phyloP scores from a whole-genome alignment of 768 basidiomycete species.

The Nidula microcarpa region DNA sequence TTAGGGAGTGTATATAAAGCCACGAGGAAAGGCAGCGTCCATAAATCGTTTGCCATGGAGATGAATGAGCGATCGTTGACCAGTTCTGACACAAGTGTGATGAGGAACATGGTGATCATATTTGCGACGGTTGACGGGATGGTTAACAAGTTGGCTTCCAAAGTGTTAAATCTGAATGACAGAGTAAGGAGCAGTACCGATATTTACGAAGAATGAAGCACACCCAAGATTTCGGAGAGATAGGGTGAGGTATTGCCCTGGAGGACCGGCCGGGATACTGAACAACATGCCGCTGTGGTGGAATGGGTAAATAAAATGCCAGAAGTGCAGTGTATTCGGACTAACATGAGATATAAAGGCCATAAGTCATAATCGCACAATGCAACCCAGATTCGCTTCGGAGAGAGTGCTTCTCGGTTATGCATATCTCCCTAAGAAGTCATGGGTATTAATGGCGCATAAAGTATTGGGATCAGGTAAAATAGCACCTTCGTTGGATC shows the following conservation, averaged over 20 bases:
- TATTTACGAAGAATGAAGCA: no score
- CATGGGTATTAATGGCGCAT: no score
- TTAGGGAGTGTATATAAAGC: slow-evolving; percentile 46
- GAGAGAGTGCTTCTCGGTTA: slow-evolving; percentile 57
- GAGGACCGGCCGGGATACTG: slow-evolving; percentile 45
- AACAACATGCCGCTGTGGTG: slow-evolving; percentile 45
- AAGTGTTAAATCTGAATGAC: slow-evolving; percentile 55
- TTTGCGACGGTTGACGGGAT: slow-evolving; percentile 53
- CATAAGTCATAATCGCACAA: slow-evolving; percentile 62
- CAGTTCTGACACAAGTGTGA: slow-evolving; percentile 48
- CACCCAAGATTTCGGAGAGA: slow-evolving; percentile 44
- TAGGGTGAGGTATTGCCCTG: slow-evolving; percentile 55
- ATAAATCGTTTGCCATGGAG: slow-evolving; percentile 51
- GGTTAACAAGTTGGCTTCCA: slow-evolving; percentile 55
- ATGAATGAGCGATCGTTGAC: slow-evolving; percentile 51
- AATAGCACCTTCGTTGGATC: slow-evolving; percentile 58
- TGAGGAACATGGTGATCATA: slow-evolving; percentile 48
- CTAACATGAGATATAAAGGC: slow-evolving; percentile 58
- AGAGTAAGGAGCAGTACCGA: no score
- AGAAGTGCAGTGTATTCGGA: background rate
- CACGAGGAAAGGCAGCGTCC: slow-evolving; percentile 60
- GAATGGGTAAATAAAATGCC: background rate
- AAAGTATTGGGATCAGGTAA: no score
- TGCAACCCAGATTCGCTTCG: slow-evolving; percentile 47
- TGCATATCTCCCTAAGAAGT: slow-evolving; percentile 58